Percentiles rank a stretch among this genome's conserved stretches.
Conservation (phyloP, 2,329 filamentous ascomycete genomes). For the Cladophialophora yegresii region DNA sequence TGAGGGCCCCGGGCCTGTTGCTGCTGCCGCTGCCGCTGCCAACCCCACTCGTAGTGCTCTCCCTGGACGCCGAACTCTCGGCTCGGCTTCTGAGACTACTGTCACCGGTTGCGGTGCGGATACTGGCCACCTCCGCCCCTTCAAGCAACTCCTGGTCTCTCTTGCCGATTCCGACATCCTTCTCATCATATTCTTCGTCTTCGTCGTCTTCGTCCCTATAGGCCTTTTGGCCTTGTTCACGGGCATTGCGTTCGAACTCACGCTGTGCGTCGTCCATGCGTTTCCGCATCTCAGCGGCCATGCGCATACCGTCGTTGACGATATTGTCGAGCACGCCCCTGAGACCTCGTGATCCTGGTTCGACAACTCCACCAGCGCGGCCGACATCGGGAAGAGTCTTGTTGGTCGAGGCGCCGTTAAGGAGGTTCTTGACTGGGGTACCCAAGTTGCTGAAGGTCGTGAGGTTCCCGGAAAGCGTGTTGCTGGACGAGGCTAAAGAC, state of each 20-base stretch:
- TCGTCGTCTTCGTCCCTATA: conserved; percentile 55
- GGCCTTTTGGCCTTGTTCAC: conserved; percentile 58
- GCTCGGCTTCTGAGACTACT: conserved; percentile 23
- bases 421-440: conserved; percentile 48
- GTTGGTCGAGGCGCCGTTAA: conserved; percentile 44
- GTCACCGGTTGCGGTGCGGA: conserved; percentile 39
- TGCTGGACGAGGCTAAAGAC: conserved; percentile 38
- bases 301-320: conserved; percentile 94
- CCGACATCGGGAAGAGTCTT: conserved; percentile 39
- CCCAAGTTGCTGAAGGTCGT: conserved; percentile 81
- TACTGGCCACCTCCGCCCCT: conserved; percentile 68
- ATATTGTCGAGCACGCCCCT: conserved; percentile 95
- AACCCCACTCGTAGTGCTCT: not conserved
- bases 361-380: conserved; percentile 61
- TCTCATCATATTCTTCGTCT: conserved; percentile 50
- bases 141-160: conserved; percentile 69
- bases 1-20: conserved; percentile 6
- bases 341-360: conserved; percentile 72
- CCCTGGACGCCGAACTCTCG: conserved; percentile 18
- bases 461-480: conserved; percentile 65
- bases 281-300: conserved; percentile 86
- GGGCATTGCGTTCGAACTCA: conserved; percentile 80
- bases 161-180: conserved; percentile 41
- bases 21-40: conserved; percentile 8
- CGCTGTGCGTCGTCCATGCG: conserved; percentile 94